Percentiles rank a stretch among this genome's conserved stretches.
Conservation (phyloP, 331 rosid genomes). For the Acacia pycnantha region DNA sequence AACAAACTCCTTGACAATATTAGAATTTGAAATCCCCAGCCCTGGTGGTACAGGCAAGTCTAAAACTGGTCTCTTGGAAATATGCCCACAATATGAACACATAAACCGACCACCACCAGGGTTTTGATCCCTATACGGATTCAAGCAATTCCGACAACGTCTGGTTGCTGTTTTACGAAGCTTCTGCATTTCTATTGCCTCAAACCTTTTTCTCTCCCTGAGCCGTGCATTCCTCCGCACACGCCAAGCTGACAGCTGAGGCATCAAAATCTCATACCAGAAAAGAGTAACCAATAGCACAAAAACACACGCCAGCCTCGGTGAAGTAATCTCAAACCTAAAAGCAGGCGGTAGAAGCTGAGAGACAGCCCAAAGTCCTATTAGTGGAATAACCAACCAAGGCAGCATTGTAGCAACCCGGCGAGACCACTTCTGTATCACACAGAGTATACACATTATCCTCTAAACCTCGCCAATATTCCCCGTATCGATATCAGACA, state of each 20-base stretch:
- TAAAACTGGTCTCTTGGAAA: slow-evolving; percentile 88
- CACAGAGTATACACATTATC: slow-evolving; percentile 99
- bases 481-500: slow-evolving; percentile 47
- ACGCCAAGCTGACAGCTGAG: slow-evolving; percentile 94
- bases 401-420: slow-evolving; percentile 99
- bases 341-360: slow-evolving; percentile 97
- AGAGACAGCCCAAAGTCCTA: slow-evolving; percentile 96
- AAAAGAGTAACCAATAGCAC: slow-evolving; percentile 92
- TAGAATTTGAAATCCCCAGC: slow-evolving; percentile 62
- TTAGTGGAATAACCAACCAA: slow-evolving; percentile 96
- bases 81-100: slow-evolving; percentile 96
- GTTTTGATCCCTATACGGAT: slow-evolving; percentile 93
- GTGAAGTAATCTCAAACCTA: slow-evolving; percentile 94
- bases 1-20: slow-evolving; percentile 76
- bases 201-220: slow-evolving; percentile 73
- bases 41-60: slow-evolving; percentile 87
- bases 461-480: slow-evolving; percentile 67
- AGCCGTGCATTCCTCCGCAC: slow-evolving; percentile 71
- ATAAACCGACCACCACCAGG: slow-evolving; percentile 98
- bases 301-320: slow-evolving; percentile 89
- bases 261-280: slow-evolving; percentile 99
- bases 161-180: slow-evolving; percentile 82
- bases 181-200: slow-evolving; percentile 73
- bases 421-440: slow-evolving; percentile 99
- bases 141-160: slow-evolving; percentile 88